A percentile compares a stretch with the other conserved stretches of the same genome.
Evolutionary conservation across 306 rosid genomes (phyloP).

Genomic region (Lablab purpureus): DNA sequence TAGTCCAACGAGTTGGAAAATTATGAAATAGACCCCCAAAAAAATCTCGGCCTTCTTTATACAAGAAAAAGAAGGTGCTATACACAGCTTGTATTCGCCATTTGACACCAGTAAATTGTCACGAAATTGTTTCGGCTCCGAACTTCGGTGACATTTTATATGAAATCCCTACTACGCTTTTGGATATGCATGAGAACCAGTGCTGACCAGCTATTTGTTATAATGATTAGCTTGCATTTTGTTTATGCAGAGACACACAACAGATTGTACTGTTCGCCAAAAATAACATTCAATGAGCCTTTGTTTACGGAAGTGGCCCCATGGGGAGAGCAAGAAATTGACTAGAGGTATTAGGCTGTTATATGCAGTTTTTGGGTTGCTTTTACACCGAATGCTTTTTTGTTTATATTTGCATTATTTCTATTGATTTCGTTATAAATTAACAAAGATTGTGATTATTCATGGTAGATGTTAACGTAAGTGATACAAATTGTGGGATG

Average conservation of each 20-base stretch:
- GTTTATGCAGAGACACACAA: background rate
- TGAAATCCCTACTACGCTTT: constrained; percentile 5
- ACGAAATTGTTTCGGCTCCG: constrained; percentile 21
- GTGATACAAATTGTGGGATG: no score
- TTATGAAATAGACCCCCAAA: no score
- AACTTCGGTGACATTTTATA: constrained; percentile 16
- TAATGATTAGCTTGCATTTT: background rate
- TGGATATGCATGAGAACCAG: background rate
- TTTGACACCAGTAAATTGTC: no score
- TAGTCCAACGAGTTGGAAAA: no score
- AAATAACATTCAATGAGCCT: background rate
- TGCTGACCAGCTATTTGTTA: background rate
- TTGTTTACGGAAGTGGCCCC: constrained; percentile 21
- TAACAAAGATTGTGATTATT: no score
- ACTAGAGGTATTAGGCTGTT: background rate
- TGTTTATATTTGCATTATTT: no score
- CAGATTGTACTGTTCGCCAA: background rate
- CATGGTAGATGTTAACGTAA: no score
- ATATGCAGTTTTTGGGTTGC: background rate
- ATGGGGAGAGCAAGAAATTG: constrained; percentile 9
- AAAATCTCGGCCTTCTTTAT: no score
- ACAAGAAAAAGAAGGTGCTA: no score
- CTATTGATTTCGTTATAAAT: no score
- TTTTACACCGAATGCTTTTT: background rate
- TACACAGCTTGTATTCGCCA: background rate